A percentile compares a stretch with the other conserved stretches of the same genome.
Evolutionary conservation across 345 rosid species (phyloP).

Genomic region (Melaleuca alternifolia): DNA sequence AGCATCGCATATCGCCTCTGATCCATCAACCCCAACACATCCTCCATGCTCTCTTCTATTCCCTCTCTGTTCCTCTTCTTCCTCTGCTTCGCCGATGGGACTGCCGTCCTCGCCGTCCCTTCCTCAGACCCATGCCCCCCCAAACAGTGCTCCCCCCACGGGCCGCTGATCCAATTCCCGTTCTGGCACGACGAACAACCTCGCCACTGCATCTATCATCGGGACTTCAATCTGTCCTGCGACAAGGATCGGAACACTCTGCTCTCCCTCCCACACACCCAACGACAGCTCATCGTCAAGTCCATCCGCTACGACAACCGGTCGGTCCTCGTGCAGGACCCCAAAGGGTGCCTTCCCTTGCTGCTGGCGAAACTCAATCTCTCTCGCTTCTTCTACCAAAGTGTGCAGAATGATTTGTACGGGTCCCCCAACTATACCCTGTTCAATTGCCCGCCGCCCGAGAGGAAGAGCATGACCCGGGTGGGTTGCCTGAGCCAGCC

Average conservation of each 20-base stretch:
- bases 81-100: not conserved
- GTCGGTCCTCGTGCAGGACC: not conserved
- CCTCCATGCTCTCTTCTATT: not conserved
- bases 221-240: not conserved
- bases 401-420: not conserved
- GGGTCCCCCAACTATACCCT: not conserved
- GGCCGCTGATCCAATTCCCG: not conserved
- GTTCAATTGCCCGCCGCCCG: not conserved
- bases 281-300: not conserved
- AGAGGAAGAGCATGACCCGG: not conserved
- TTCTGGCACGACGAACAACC: not conserved
- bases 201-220: not conserved
- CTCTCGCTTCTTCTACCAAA: not conserved
- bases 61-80: not conserved
- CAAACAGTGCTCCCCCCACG: not conserved
- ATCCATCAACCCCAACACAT: not conserved
- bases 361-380: not conserved
- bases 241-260: not conserved
- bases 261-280: not conserved
- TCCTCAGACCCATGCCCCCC: not conserved
- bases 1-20: not conserved
- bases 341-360: not conserved
- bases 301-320: not conserved
- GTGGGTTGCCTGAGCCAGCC: not conserved
- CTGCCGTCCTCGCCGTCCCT: not conserved